Evolutionary conservation across 495 filamentous ascomycete genomes (phyloP), one percentile per base, ranked within the genome.

Genomic region (Aspergillus bridgeri): DNA sequence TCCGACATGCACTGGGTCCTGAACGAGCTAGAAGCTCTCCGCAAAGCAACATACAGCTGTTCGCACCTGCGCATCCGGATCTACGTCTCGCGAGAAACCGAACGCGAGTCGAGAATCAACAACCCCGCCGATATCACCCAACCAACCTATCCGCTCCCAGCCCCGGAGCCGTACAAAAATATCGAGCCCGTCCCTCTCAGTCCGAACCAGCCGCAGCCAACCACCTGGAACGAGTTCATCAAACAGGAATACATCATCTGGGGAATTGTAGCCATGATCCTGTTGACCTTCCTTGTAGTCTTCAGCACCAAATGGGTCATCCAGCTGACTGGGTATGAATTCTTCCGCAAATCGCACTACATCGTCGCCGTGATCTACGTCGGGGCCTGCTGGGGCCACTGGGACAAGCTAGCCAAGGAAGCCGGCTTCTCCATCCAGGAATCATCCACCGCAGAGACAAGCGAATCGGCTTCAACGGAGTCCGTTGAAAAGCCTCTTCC

Each of bases 301-400:
- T 64, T 82, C 54, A 84, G 81, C 58, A 79, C 82, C 0, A 72
- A 72, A 45, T 76, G 73, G 65, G 83, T 74, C 0, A 83, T 87
- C 51, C 68, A 73, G 33, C 64, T 80, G n/a, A 87, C 83, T 0
- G 86, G 86, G 4, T 87, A 89, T 65, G 86, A 88, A 60, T 77
- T 83, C 60, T 89, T 88, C 69, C 73, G 83, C 11, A 86, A 88
- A 58, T 64, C 76, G 3, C 85, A 88, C 64, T 85, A 87, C 60
- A 68, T 86, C 11, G 61, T 88, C 13, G 86, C 86, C 0, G 79
- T 84, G 70, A 67, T 88, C 18, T 89, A 86, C 63, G 75, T 88
- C 25, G 86, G 85, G 0, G 85, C 84, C 27, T 83, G 85, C 64
- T 88, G 84, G 79, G 86, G 79, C 7, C 86, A 89, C 58, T 89